Percentiles rank a stretch among this genome's conserved stretches.
Conservation (phyloP, 2,329 filamentous ascomycete species). For the Neurospora sp. region DNA sequence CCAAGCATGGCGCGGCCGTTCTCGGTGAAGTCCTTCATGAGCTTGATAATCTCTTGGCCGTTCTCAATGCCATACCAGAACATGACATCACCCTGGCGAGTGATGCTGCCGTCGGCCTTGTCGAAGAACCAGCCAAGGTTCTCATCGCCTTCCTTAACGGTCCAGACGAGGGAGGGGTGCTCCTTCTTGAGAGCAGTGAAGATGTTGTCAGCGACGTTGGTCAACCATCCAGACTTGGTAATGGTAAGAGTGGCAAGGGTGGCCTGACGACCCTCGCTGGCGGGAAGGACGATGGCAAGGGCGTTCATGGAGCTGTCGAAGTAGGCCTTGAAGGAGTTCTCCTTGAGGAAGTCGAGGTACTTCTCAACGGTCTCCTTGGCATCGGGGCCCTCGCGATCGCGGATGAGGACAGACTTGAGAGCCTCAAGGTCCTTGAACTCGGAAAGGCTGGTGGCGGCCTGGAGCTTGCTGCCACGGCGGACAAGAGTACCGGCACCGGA, state of each 20-base stretch:
- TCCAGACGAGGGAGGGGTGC: slow-evolving; percentile 84
- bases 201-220: slow-evolving; percentile 90
- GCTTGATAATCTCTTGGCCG: slow-evolving; percentile 67
- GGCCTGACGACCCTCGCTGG: slow-evolving; percentile 57
- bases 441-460: slow-evolving; percentile 58
- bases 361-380: slow-evolving; percentile 75
- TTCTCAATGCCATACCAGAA: slow-evolving; percentile 93
- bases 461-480: slow-evolving; percentile 80
- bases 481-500: slow-evolving; percentile 91
- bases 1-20: slow-evolving; percentile 81
- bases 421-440: slow-evolving; percentile 68
- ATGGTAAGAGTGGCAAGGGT: slow-evolving; percentile 86
- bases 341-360: slow-evolving; percentile 70
- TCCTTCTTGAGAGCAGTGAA: slow-evolving; percentile 92
- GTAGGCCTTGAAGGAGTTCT: slow-evolving; percentile 80
- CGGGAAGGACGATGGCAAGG: slow-evolving; percentile 76
- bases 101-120: slow-evolving; percentile 88
- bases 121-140: slow-evolving; percentile 98
- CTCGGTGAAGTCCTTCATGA: slow-evolving; percentile 77
- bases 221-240: slow-evolving; percentile 89
- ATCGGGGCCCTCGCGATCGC: slow-evolving; percentile 73
- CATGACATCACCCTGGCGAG: slow-evolving; percentile 75
- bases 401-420: slow-evolving; percentile 71
- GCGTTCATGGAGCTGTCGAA: slow-evolving; percentile 92
- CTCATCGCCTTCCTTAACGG: slow-evolving; percentile 91